Evolutionary conservation across 352 stramenopile species (phyloP), one percentile per base, ranked within the genome.

Genomic region (Phytophthora sojae): DNA sequence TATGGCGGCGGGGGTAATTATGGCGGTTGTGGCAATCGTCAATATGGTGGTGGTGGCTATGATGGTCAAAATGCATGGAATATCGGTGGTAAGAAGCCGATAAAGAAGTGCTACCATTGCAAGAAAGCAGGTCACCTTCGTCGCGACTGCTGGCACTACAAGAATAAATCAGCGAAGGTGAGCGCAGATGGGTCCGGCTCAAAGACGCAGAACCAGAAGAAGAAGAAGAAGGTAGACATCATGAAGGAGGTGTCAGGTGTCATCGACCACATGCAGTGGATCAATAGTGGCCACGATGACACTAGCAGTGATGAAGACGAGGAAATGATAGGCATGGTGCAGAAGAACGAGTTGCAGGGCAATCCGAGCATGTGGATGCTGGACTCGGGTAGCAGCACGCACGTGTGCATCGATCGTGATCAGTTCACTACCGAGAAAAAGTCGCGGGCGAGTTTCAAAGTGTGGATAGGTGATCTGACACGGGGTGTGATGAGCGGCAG

Each of bases 141-240:
- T n/a, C 53, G 53, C 15, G 30, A 58, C 29, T 58, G 30, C 30
- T 30, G 30, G 53, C 3, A 47, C 53, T 59, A 59, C 17, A 59
- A 59, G n/a, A 59, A 47, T 29, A 59, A 47, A 19, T 17, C 53
- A 8, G 15, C n/a, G 2, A 59, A 59, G n/a, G 53, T 59, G 9
- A 12, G 14, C 11, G 35, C 2, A 12, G 14, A 42, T 11, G 35
- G 35, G 14, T 14, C 35, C 11, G 35, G 35, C 4, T 4, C 35
- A 12, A 42, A 42, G 35, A 14, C 4, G 35, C 14, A 12, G 4
- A 42, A 42, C 35, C 9, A 4, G 7, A 12, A 12, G 35, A 3
- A 42, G 35, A 17, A 42, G 35, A 5, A 42, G 11, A 39, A 39
- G 2, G 11, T 8, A 9, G 32, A 39, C 11, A 12, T 39, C 1